These are phyloP conservation scores for Penicillium sumatraense DNA, from an alignment of 2,329 filamentous ascomycete genomes.

Conservation along the genomic window DNA sequence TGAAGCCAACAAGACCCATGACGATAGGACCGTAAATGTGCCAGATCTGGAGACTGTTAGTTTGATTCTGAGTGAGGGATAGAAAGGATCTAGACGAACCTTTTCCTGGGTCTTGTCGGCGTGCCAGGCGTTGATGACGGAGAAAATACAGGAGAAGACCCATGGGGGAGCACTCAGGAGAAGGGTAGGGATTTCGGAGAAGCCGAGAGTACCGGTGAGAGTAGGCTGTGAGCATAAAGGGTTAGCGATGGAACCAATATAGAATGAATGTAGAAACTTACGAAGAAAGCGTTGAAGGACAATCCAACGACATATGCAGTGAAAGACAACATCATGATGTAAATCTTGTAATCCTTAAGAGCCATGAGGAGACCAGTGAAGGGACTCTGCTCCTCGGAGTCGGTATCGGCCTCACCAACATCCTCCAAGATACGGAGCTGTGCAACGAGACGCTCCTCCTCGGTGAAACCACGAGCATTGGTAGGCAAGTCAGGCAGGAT, in stretches of 20 bases:
- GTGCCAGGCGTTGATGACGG: conserved; percentile 60
- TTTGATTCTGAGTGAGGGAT: background rate
- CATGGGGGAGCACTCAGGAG: conserved; percentile 52
- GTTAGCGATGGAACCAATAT: conserved; percentile 4
- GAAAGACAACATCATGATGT: conserved; percentile 66
- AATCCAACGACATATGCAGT: conserved; percentile 64
- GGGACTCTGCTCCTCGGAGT: conserved; percentile 52
- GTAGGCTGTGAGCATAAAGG: conserved; percentile 20
- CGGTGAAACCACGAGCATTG: conserved; percentile 55
- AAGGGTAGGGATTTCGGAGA: conserved; percentile 31
- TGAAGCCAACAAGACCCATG: conserved; percentile 60
- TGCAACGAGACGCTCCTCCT: conserved; percentile 52
- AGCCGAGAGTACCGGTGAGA: conserved; percentile 32
- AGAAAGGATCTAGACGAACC: conserved; percentile 14
- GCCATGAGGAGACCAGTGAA: conserved; percentile 63
- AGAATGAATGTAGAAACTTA: conserved; percentile 10
- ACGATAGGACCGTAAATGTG: conserved; percentile 61
- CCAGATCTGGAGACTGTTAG: conserved; percentile 52
- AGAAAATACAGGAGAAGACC: conserved; percentile 63
- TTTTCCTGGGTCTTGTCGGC: conserved; percentile 59
- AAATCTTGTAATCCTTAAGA: conserved; percentile 65
- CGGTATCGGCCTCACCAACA: conserved; percentile 60
- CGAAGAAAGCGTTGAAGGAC: conserved; percentile 64
- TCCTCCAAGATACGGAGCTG: conserved; percentile 63
- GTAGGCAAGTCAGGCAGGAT: conserved; percentile 58